Base-by-base conservation (phyloP, 805 yeast genomes). In the Saccharomycopsis fodiens region DNA sequence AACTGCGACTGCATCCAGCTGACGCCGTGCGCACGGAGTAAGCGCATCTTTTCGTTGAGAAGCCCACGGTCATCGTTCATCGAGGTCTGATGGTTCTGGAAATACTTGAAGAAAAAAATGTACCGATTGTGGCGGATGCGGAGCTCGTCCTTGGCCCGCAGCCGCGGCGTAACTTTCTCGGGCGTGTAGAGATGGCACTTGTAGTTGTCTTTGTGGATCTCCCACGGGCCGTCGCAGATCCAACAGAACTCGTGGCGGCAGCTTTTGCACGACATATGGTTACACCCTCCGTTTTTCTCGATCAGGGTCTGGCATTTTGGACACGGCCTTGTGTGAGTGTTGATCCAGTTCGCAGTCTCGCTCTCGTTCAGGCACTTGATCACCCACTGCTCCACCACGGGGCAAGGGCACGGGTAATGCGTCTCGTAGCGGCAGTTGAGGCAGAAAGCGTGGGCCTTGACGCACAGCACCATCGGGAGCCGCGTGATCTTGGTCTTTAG, bases 201-300 rank as follows among this genome's bases (percentile, higher is more conserved):
- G 61, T 78, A 88, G 63, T 69, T 78, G 23, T 71, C 67, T 2
- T 78, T 78, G 64, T 91, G 97, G 13, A 63, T 64, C 0, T 59
- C 56, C 98, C 98, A 91, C 29, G 68, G 73, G 2, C 80, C 80
- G 51, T 76, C 60, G 62, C 98, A 93, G 34, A 89, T 78, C 98
- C 98, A 93, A 62, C 98, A 93, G 59, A 88, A 93, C 59, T 89
- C 85, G 59, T 76, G 64, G 10, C 61, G 58, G 61, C 98, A 93
- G 48, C 78, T 80, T 3, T 75, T 68, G 61, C 98, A 93, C 1
- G 79, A 73, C 96, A 93, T 91, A 64, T 93, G 98, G 63, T 91
- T 91, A 65, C 98, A 93, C 0, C 98, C 98, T 19, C 97, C 97
- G 59, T 84, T 84, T 57, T 91, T 88, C 59, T 93, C 97, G 52